Evolutionary conservation across 352 stramenopile genomes (phyloP).

Genomic region (Nothophytophthora sp.): DNA sequence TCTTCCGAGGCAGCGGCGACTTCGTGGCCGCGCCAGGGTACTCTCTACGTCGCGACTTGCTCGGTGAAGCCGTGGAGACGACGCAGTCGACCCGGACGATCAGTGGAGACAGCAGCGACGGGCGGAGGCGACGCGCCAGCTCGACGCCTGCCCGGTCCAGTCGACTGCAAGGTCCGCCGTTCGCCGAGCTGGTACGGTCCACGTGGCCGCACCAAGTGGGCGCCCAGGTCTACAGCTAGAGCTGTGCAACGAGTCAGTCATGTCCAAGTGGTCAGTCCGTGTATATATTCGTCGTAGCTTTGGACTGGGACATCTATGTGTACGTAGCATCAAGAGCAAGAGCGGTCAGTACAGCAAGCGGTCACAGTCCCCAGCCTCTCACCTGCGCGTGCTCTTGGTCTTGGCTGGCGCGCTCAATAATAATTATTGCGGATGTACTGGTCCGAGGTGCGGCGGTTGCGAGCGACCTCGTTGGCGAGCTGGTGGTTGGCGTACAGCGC

Average conservation of each 20-base stretch:
- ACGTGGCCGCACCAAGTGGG: constrained; percentile 64
- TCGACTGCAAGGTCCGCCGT: constrained; percentile 27
- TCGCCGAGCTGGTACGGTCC: constrained; percentile 47
- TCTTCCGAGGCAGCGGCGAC: constrained; percentile 58
- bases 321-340: too few relatives aligned
- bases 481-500: constrained; percentile 79
- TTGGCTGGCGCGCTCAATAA: too few relatives aligned
- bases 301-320: too few relatives aligned
- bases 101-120: too few relatives aligned
- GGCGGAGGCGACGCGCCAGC: constrained; percentile 12
- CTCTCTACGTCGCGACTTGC: constrained; percentile 43
- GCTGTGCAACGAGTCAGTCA: too few relatives aligned
- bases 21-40: constrained; percentile 57
- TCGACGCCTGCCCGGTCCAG: constrained; percentile 5
- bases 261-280: too few relatives aligned
- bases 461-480: constrained; percentile 78
- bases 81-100: too few relatives aligned
- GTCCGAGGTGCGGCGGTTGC: constrained; percentile 83
- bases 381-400: too few relatives aligned
- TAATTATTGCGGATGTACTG: constrained; percentile 89
- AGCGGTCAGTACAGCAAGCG: too few relatives aligned
- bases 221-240: constrained; percentile 61
- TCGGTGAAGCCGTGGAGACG: constrained; percentile 10
- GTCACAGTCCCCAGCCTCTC: too few relatives aligned
- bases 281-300: too few relatives aligned